Conservation (phyloP, 1,284 basidiomycete genomes). For the Rhodotorula sp. region DNA sequence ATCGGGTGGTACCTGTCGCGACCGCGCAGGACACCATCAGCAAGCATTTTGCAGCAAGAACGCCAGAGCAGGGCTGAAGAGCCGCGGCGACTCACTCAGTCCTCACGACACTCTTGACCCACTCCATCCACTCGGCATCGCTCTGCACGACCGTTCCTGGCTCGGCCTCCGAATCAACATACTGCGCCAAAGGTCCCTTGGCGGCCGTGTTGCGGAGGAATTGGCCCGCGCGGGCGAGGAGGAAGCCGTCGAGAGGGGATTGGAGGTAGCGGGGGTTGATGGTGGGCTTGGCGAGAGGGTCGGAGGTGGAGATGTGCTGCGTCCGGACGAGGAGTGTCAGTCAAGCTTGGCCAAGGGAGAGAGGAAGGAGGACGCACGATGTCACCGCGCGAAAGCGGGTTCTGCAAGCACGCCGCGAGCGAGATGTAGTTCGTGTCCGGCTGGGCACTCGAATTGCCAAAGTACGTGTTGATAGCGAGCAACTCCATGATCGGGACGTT, state of each 20-base stretch:
- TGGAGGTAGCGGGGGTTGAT: conserved; percentile 65
- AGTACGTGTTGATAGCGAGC: conserved; percentile 23
- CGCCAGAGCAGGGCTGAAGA: background rate
- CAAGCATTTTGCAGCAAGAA: too few species aligned
- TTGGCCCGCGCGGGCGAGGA: conserved; percentile 44
- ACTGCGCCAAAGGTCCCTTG: background rate
- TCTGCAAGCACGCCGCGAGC: conserved; percentile 66
- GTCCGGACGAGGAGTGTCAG: background rate
- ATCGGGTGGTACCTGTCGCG: conserved; percentile 15
- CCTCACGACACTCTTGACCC: conserved; percentile 13
- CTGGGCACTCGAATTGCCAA: conserved; percentile 6
- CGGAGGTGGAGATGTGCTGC: conserved; percentile 55
- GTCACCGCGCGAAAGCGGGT: conserved; percentile 57
- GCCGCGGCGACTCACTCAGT: conserved; percentile 18
- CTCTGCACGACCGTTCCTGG: conserved; percentile 21
- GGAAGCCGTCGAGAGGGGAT: conserved; percentile 43
- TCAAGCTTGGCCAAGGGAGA: too few species aligned
- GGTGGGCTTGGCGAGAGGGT: conserved; percentile 58
- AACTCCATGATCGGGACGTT: conserved; percentile 22
- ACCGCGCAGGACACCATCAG: background rate
- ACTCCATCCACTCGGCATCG: conserved; percentile 15
- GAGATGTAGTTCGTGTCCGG: conserved; percentile 49
- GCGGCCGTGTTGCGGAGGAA: conserved; percentile 26
- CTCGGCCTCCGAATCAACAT: conserved; percentile 22
- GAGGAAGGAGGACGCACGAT: conserved; percentile 44